Conservation (phyloP, 371 early-diverging fungal species). For the Actinomortierella wolfii region DNA sequence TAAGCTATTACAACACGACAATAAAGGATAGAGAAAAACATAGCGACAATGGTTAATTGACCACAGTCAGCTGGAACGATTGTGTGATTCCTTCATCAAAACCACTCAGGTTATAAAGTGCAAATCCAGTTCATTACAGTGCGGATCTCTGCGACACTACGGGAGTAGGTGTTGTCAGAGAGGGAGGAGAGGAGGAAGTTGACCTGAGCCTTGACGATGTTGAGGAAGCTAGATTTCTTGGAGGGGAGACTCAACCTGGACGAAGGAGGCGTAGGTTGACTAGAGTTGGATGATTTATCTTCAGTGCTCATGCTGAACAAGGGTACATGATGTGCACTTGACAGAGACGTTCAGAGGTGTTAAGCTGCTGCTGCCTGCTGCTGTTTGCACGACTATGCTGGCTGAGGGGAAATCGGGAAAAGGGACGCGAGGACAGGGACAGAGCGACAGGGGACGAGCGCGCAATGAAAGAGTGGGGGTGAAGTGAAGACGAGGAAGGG, state of each 20-base stretch:
- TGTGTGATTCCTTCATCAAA: too few species aligned
- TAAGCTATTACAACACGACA: conserved; percentile 45
- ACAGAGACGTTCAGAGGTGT: not conserved
- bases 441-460: not conserved
- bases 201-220: conserved; percentile 69
- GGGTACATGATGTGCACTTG: conserved; percentile 47
- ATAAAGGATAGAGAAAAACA: conserved; percentile 1
- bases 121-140: conserved; percentile 48
- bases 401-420: not conserved
- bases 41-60: not conserved
- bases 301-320: conserved; percentile 43
- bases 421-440: not conserved
- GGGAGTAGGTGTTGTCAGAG: conserved; percentile 56
- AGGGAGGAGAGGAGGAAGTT: conserved; percentile 59
- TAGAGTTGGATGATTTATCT: conserved; percentile 36
- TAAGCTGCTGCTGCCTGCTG: not conserved
- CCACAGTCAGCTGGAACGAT: not conserved
- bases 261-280: conserved; percentile 37
- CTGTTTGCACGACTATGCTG: not conserved
- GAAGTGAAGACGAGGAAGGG: not conserved
- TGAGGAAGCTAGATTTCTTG: conserved; percentile 53
- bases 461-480: not conserved
- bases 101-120: too few species aligned
- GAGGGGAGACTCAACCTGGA: conserved; percentile 45
- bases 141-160: conserved; percentile 56